Evolutionary conservation across 805 yeast species (phyloP), one percentile per base, ranked within the genome.

Genomic region (Teunomyces cretensis): DNA sequence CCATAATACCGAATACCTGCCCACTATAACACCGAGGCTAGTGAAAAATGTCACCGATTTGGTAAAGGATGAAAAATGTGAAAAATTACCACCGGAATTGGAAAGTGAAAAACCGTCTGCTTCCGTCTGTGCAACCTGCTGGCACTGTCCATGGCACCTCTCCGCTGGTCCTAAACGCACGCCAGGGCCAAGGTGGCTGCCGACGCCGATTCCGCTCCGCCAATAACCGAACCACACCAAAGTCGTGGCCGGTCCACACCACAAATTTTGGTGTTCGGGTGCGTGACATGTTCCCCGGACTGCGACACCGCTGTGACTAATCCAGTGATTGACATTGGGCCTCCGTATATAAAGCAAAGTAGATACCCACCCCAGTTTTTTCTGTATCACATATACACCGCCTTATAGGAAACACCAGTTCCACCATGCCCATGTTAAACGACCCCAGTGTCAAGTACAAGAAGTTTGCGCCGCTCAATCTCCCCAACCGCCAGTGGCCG

Each of bases 401-500:
- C 32, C 30, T n/a, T n/a, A 44, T 4, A 19, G 6, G 6, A 19
- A 3, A 19, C 22, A 19, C 22, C 3, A 19, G 22, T 19, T 19
- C 22, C 6, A 19, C 12, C 33, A 47, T 51, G 51, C 53, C 53
- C 24, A 66, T 78, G 79, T 68, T 78, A 48, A 61, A 72, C 54
- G 84, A 84, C 55, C 90, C 90, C 4, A 75, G 84, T 1, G 62
- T 58, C 11, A 86, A 86, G 58, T 86, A 86, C 59, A 74, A 65
- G 52, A 68, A 79, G 31, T 85, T 83, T 60, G 68, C 72, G 13
- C 75, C 83, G 1, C 61, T 83, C 22, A 58, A 80, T 36, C 67
- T 87, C 50, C 79, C 83, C 2, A 71, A 81, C 48, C 76, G 94
- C 46, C 75, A 76, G 49, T 86, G 95, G 95, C 95, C 95, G 1